phyloP scores from a whole-genome alignment of 768 basidiomycete genomes.

The Amanita rubescens region DNA sequence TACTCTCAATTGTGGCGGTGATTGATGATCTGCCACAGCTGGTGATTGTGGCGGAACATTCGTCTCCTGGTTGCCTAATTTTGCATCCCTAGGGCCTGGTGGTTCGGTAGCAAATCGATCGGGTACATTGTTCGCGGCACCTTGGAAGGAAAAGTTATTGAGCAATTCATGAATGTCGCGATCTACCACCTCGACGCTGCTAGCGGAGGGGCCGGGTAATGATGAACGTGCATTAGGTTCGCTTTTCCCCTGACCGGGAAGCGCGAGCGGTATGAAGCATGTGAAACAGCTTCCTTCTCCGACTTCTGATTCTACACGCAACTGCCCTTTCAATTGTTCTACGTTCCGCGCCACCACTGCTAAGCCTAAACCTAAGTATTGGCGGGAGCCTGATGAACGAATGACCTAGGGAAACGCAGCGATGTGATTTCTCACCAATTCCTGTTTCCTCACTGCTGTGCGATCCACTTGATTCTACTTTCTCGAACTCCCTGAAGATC shows the following conservation, averaged over 20 bases:
- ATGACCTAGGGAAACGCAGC: background rate
- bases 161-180: background rate
- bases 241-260: conserved; percentile 20
- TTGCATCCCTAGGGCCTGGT: background rate
- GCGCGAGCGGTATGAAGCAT: conserved; percentile 57
- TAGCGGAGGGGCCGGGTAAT: conserved; percentile 11
- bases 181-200: background rate
- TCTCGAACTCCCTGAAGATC: conserved; percentile 77
- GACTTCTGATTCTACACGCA: conserved; percentile 69
- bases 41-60: background rate
- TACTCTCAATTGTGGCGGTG: conserved; percentile 29
- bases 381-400: background rate
- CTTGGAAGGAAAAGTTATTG: background rate
- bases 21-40: background rate
- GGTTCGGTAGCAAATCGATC: background rate
- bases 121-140: background rate
- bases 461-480: conserved; percentile 45
- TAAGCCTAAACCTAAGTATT: conserved; percentile 51
- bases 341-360: conserved; percentile 79
- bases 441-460: conserved; percentile 29
- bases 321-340: conserved; percentile 70
- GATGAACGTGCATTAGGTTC: conserved; percentile 7
- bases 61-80: background rate
- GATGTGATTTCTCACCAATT: conserved; percentile 32
- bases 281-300: conserved; percentile 65